Evolutionary conservation across 177 flowering plant genomes (phyloP), one percentile per base, ranked within the genome.

Genomic region (Tripterygium wilfordii): DNA sequence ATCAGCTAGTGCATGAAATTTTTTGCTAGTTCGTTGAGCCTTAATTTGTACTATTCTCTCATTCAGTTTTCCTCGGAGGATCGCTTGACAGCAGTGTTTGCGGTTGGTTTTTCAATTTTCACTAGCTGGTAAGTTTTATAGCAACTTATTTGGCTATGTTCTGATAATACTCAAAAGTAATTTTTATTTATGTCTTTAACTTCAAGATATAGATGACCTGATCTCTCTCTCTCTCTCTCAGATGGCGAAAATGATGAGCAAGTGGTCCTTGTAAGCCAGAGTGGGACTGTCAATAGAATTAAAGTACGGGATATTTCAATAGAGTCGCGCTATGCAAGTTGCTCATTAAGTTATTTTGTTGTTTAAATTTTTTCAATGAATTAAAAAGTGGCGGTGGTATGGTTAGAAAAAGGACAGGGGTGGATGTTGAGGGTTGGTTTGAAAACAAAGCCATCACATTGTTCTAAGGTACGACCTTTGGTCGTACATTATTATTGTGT

Each of bases 191-290:
- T 4, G 13, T n/a, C 3, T 3, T 15, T 28, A 5, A 28, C 30
- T 28, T 10, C 30, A 28, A 28, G 7, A 4, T 5, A 28, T 4
- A 28, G 7, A 4, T 10, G 10, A 4, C 7, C 10, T 28, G 30
- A 10, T 20, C 15, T 32, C 43, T 56, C 42, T 12, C 24, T 17
- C 13, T 41, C 32, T 38, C 32, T 43, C 27, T 20, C 49, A 30
- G 95, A 87, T 64, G 96, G 92, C 33, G 92, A 81, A 70, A 94
- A 91, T 55, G 95, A 89, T 67, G 99, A 94, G 63, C 95, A 94
- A 70, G 76, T 94, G 15, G 91, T 94, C 51, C 69, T 94, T 21
- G 92, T 87, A 13, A 94, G 99, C 76, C 97, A 89, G 51, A 87
- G 92, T 68, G 99, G 99, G 31, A 87, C 96, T 10, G 82, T 83